Conservation (phyloP, 805 yeast genomes). For the Suhomyces prunicola region DNA sequence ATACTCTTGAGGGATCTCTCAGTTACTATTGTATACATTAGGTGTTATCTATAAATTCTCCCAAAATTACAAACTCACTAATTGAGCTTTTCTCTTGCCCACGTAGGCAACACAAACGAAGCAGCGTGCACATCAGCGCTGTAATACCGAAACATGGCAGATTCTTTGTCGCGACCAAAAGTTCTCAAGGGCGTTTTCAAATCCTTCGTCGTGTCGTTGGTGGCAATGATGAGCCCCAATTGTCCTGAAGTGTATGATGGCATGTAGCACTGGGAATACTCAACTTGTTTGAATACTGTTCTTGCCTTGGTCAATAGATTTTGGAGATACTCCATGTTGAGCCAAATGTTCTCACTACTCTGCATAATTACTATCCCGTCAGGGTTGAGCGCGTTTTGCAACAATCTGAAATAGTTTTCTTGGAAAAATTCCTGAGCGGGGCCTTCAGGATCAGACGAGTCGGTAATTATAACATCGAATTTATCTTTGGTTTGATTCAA, state of each 20-base stretch:
- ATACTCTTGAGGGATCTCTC: neutral
- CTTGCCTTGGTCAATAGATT: slow-evolving; percentile 47
- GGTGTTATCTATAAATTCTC: neutral
- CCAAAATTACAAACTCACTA: neutral
- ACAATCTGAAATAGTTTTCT: slow-evolving; percentile 65
- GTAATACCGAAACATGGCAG: slow-evolving; percentile 58
- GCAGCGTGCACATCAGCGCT: slow-evolving; percentile 63
- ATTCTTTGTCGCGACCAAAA: slow-evolving; percentile 45
- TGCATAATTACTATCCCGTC: slow-evolving; percentile 78
- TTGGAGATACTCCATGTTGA: slow-evolving; percentile 53
- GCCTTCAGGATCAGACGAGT: slow-evolving; percentile 92
- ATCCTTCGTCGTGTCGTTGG: slow-evolving; percentile 47
- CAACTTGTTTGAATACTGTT: slow-evolving; percentile 57
- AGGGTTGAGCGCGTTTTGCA: slow-evolving; percentile 58
- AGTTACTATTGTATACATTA: neutral
- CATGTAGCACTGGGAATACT: slow-evolving; percentile 74
- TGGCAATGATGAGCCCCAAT: slow-evolving; percentile 72
- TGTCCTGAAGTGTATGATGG: slow-evolving; percentile 91
- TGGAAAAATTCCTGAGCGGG: slow-evolving; percentile 92
- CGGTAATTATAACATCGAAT: slow-evolving; percentile 85
- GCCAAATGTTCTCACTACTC: slow-evolving; percentile 73
- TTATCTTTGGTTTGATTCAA: slow-evolving; percentile 47
- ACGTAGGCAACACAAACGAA: slow-evolving; percentile 74
- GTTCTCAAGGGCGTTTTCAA: slow-evolving; percentile 52
- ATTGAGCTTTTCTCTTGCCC: slow-evolving; percentile 47